These are phyloP conservation scores for Emergomyces africanus DNA, from an alignment of 2,329 filamentous ascomycete genomes.

Conservation along the genomic window DNA sequence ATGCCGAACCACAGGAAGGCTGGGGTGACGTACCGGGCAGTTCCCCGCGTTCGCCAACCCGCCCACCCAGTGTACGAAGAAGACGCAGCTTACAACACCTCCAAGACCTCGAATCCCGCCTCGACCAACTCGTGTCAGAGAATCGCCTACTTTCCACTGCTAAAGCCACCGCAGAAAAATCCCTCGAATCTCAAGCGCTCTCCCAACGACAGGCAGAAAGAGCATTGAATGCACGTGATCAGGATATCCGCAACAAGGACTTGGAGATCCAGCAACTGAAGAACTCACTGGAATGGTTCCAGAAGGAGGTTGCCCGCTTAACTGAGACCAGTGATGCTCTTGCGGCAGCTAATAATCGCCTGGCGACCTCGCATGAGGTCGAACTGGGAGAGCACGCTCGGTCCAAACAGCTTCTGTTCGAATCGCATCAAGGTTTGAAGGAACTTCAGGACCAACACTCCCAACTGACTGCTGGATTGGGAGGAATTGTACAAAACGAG, in stretches of 20 bases:
- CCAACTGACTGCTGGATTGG: constrained; percentile 50
- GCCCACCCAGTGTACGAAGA: constrained; percentile 90
- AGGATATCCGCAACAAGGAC: constrained; percentile 67
- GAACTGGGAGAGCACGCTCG: constrained; percentile 52
- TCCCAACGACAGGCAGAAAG: constrained; percentile 43
- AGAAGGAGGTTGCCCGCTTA: constrained; percentile 67
- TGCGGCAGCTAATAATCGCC: constrained; percentile 58
- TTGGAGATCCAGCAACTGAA: constrained; percentile 73
- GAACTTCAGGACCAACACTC: constrained; percentile 51
- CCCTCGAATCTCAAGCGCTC: constrained; percentile 42
- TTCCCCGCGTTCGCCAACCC: constrained; percentile 77
- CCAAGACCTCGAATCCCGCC: constrained; percentile 66
- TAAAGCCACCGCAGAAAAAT: constrained; percentile 55
- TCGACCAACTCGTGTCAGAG: constrained; percentile 70
- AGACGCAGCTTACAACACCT: constrained; percentile 96
- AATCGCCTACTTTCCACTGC: constrained; percentile 69
- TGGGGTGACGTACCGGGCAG: constrained; percentile 65
- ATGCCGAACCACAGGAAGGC: constrained; percentile 55
- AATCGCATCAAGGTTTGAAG: constrained; percentile 56
- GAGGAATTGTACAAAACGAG: constrained; percentile 48
- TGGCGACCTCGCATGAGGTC: constrained; percentile 60
- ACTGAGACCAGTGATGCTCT: constrained; percentile 73
- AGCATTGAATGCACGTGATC: constrained; percentile 51
- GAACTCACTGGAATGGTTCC: constrained; percentile 64
- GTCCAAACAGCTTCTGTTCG: constrained; percentile 41